Base-by-base conservation (phyloP, 257 asterid species). In the Solanum pennellii region DNA sequence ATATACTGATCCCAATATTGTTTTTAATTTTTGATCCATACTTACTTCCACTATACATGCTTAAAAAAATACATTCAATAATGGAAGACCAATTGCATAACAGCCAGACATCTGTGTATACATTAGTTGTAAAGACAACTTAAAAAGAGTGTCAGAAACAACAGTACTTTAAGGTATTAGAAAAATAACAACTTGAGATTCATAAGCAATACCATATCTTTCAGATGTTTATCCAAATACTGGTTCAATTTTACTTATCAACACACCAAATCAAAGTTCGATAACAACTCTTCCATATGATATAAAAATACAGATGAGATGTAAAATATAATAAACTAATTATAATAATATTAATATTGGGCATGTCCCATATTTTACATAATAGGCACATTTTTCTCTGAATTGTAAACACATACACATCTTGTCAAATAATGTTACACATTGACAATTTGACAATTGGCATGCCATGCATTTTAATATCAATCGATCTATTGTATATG, bases 1-100 rank as follows among this genome's bases (percentile, higher is more conserved):
- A 83, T 93, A 82, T 92, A 6, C 18, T 89, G 71, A 87, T 89
- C 90, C 91, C 88, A 83, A 31, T 59, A 59, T 56, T 87, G 62
- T 88, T 69, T 80, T 15, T 45, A 79, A 59, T 56, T 84, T 84
- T 60, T 18, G 79, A 10, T 83, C 42, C 87, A 44, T 86, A 44
- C 72, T 52, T 84, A 45, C 75, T 31, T 82, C 88, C 92, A 86
- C 89, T 86, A 86, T 83, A 85, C 37, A 62, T 71, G 47, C 66
- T 59, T 84, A 2, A 71, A 85, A 59, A 59, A 20, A 59, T 56
- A 62, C 86, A 86, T 62, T 86, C 89, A 90, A 88, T 90, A 90
- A 88, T 90, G 87, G 79, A 82, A 76, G 72, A 75, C 86, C 88
- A 74, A 27, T 66, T 86, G 86, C 47, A 29, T 13, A 82, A 82